Base-by-base conservation (phyloP, 139 green algal species). In the Marvania coccoides region DNA sequence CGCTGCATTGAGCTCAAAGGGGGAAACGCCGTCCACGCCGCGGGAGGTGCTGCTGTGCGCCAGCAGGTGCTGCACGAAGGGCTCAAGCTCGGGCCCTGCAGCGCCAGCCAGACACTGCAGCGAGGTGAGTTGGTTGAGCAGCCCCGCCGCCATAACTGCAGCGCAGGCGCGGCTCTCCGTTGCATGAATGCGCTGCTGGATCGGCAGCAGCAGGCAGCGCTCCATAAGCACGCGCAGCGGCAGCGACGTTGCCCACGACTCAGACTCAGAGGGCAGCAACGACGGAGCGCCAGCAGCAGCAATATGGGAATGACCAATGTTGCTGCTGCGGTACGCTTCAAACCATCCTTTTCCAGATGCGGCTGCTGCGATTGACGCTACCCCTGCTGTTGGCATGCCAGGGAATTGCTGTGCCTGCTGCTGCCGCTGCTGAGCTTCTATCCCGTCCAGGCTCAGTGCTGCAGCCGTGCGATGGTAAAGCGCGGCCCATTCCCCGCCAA, bases 141-240 rank as follows among this genome's bases (percentile, higher is more conserved):
- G 57, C 28, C 65, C 65, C 3, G 47, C 47, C 2, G 33, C 34
- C 33, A 71, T 45, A 36, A 71, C 33, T 6, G 36, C 53, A n/a
- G 40, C 6, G 45, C 65, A 71, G 47, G 61, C 47, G 39, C 29
- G 29, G 35, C 42, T 37, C 23, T 54, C 55, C 0, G 30, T 31
- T 0, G 33, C 53, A 0, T 65, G 42, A 24, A 74, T 63, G 60
- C 67, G 39, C 9, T 34, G 26, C 33, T 62, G 39, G 24, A 81
- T 30, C 6, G 73, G 69, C n/a, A 42, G 31, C 45, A 81, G 23
- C 53, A 81, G 63, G 30, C 62, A 47, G n/a, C 23, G 38, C 48
- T 74, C 30, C 60, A 74, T 30, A 31, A 74, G 57, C 6, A 45
- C 58, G 2, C 28, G 28, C 48, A 74, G 58, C 6, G 67, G 58